Conservation (phyloP, 2,329 filamentous ascomycete species). For the Eutypella sp. region DNA sequence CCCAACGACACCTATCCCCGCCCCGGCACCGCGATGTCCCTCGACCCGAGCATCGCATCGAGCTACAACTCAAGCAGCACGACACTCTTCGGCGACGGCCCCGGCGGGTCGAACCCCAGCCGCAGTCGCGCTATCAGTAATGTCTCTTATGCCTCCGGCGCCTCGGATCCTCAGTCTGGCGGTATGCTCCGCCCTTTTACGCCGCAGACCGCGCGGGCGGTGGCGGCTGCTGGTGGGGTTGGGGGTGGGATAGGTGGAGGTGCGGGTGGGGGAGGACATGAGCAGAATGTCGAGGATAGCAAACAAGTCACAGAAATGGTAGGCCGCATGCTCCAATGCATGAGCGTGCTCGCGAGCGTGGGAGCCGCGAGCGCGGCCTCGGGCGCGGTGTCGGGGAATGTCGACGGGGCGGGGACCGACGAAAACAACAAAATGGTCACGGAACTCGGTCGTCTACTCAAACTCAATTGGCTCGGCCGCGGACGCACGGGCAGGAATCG, state of each 20-base stretch:
- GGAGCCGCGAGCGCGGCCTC: slow-evolving; percentile 20
- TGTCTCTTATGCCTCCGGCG: slow-evolving; percentile 60
- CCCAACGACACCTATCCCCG: slow-evolving; percentile 38
- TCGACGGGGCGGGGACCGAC: slow-evolving; percentile 44
- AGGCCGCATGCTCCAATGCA: slow-evolving; percentile 91
- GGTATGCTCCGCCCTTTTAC: slow-evolving; percentile 48
- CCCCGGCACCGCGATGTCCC: slow-evolving; percentile 68
- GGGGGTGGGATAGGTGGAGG: too few species aligned
- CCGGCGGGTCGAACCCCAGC: slow-evolving; percentile 35
- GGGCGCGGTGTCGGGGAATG: slow-evolving; percentile 5
- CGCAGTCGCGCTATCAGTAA: slow-evolving; percentile 83
- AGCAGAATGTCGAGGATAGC: slow-evolving; percentile 61
- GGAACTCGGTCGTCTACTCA: slow-evolving; percentile 78
- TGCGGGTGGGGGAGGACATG: too few species aligned
- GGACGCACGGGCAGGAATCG: slow-evolving; percentile 85
- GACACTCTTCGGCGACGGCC: slow-evolving; percentile 70
- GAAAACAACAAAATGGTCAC: slow-evolving; percentile 74
- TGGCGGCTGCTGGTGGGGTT: slow-evolving; percentile 16
- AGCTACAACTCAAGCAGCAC: slow-evolving; percentile 71
- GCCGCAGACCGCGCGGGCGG: slow-evolving; percentile 31
- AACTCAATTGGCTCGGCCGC: slow-evolving; percentile 93
- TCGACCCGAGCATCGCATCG: slow-evolving; percentile 70
- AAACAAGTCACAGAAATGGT: slow-evolving; percentile 90
- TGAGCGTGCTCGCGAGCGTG: slow-evolving; percentile 80
- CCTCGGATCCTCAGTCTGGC: slow-evolving; percentile 29